Evolutionary conservation across 2,329 filamentous ascomycete species (phyloP).

Genomic region (Periglandula ipomoeae): DNA sequence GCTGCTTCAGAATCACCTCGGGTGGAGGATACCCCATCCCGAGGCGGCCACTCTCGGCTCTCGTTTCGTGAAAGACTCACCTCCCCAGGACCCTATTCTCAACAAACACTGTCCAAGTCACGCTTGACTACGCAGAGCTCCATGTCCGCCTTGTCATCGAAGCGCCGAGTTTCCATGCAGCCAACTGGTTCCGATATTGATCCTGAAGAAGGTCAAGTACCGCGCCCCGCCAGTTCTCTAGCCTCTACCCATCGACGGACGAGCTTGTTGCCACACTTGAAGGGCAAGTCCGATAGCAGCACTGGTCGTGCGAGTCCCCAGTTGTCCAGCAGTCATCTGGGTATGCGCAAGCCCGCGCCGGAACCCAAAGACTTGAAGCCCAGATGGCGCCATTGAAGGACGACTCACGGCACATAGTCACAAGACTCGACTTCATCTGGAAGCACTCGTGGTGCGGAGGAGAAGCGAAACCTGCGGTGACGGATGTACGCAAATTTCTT

Average conservation of each 20-base stretch:
- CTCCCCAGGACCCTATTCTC: conserved; percentile 39
- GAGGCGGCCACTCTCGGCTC: conserved; percentile 33
- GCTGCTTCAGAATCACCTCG: conserved; percentile 39
- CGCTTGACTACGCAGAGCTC: conserved; percentile 35
- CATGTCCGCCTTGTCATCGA: conserved; percentile 29
- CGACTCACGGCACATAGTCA: neutral
- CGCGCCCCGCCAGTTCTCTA: conserved; percentile 49
- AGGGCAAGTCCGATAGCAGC: conserved; percentile 21
- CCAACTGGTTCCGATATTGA: conserved; percentile 29
- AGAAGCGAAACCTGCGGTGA: neutral
- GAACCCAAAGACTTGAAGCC: conserved; percentile 35
- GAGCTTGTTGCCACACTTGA: conserved; percentile 45
- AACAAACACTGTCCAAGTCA: conserved; percentile 35
- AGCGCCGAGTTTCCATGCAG: conserved; percentile 45
- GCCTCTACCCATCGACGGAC: conserved; percentile 38
- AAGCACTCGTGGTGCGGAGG: neutral
- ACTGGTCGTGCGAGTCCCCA: conserved; percentile 41
- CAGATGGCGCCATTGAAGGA: conserved; percentile 34
- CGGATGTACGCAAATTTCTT: neutral
- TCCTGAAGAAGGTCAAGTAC: conserved; percentile 20
- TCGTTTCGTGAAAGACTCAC: conserved; percentile 45
- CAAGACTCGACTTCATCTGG: neutral
- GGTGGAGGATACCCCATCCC: conserved; percentile 36
- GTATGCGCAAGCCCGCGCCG: conserved; percentile 31
- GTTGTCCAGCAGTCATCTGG: conserved; percentile 33